A percentile compares a stretch with the other conserved stretches of the same genome.
These are phyloP conservation scores for Aspergillus alliaceus DNA, from an alignment of 2,329 filamentous ascomycete genomes.

Conservation along the genomic window DNA sequence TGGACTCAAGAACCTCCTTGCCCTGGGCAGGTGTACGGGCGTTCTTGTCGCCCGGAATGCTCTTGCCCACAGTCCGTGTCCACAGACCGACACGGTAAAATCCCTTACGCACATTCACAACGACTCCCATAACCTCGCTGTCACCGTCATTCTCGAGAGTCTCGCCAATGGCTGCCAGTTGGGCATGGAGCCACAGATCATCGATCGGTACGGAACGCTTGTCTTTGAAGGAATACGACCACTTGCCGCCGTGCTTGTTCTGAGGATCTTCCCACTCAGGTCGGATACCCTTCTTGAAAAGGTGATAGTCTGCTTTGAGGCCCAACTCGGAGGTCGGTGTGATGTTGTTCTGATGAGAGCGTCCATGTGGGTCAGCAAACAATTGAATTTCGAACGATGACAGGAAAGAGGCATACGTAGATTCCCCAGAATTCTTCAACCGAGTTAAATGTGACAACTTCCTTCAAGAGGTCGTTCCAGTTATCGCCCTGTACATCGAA, in stretches of 20 bases:
- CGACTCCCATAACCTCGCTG: slow-evolving; percentile 98
- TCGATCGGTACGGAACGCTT: slow-evolving; percentile 91
- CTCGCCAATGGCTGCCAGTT: slow-evolving; percentile 95
- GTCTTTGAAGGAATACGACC: slow-evolving; percentile 97
- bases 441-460: slow-evolving; percentile 97
- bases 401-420: slow-evolving; percentile 67
- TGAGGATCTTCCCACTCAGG: slow-evolving; percentile 98
- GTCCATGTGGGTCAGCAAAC: slow-evolving; percentile 12
- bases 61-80: slow-evolving; percentile 91
- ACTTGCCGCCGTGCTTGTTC: slow-evolving; percentile 99
- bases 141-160: slow-evolving; percentile 91
- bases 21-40: slow-evolving; percentile 78
- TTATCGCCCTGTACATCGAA: slow-evolving; percentile 72
- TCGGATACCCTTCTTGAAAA: slow-evolving; percentile 96
- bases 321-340: slow-evolving; percentile 92
- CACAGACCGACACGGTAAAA: slow-evolving; percentile 98
- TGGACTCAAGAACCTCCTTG: slow-evolving; percentile 77
- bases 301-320: slow-evolving; percentile 97
- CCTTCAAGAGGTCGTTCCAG: slow-evolving; percentile 97
- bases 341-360: slow-evolving; percentile 86
- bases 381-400: background rate
- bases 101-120: slow-evolving; percentile 96
- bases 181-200: slow-evolving; percentile 93
- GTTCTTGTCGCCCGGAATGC: slow-evolving; percentile 72
- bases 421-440: slow-evolving; percentile 99